phyloP scores from a whole-genome alignment of 495 filamentous ascomycete species.

The Penicillium odoratum region DNA sequence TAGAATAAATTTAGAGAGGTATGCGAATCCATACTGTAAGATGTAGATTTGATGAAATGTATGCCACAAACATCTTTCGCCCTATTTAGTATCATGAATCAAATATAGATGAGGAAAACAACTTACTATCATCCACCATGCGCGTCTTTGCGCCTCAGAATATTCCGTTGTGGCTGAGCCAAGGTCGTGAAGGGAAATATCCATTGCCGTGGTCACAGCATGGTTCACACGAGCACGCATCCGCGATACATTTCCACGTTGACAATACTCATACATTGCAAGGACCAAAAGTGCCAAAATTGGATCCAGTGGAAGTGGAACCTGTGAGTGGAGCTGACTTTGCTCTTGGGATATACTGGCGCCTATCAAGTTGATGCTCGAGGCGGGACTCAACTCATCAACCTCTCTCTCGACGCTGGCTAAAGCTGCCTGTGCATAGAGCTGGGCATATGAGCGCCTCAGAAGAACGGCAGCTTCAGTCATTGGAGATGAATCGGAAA shows the following conservation, averaged over 20 bases:
- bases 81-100: constrained; percentile 31
- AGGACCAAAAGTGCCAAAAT: constrained; percentile 51
- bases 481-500: constrained; percentile 34
- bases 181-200: constrained; percentile 42
- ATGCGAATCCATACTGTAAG: constrained; percentile 18
- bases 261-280: constrained; percentile 54
- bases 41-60: constrained; percentile 20
- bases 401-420: constrained; percentile 46
- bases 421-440: constrained; percentile 49
- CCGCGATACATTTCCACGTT: constrained; percentile 53
- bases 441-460: constrained; percentile 49
- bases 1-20: neutral
- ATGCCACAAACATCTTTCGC: constrained; percentile 27
- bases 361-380: constrained; percentile 22
- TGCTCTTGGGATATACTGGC: constrained; percentile 36
- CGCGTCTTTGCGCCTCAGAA: constrained; percentile 47
- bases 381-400: constrained; percentile 44
- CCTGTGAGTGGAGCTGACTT: constrained; percentile 41
- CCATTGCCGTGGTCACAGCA: constrained; percentile 47
- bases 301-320: constrained; percentile 45
- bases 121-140: constrained; percentile 56
- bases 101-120: constrained; percentile 25
- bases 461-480: constrained; percentile 31
- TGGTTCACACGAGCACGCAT: constrained; percentile 52
- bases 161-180: constrained; percentile 32